Conservation (phyloP, 1,284 basidiomycete genomes). For the Thelephora terrestris region DNA sequence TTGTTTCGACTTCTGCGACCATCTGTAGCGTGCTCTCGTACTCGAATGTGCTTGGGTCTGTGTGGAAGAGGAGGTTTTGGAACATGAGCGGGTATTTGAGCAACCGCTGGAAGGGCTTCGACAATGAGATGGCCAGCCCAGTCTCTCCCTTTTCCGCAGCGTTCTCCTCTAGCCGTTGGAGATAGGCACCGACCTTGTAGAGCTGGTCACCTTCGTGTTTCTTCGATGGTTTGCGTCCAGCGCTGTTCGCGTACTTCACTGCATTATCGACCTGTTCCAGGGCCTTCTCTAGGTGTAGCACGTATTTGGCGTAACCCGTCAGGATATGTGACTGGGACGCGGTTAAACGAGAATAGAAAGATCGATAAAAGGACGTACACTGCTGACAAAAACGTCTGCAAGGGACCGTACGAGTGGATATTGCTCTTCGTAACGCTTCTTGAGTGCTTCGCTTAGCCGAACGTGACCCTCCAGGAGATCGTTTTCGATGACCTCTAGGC, state of each 20-base stretch:
- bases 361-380: slow-evolving; percentile 45
- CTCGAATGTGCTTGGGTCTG: slow-evolving; percentile 93
- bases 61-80: slow-evolving; percentile 94
- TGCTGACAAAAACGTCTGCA: slow-evolving; percentile 88
- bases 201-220: slow-evolving; percentile 72
- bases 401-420: slow-evolving; percentile 85
- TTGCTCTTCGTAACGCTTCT: slow-evolving; percentile 86
- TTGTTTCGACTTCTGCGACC: slow-evolving; percentile 94
- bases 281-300: slow-evolving; percentile 84
- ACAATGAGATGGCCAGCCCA: slow-evolving; percentile 86
- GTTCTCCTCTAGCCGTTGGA: slow-evolving; percentile 69
- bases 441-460: slow-evolving; percentile 70
- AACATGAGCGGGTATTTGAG: slow-evolving; percentile 96
- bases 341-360: slow-evolving; percentile 1
- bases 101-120: slow-evolving; percentile 94
- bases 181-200: slow-evolving; percentile 60
- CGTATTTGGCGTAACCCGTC: slow-evolving; percentile 85
- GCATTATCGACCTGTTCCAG: slow-evolving; percentile 80
- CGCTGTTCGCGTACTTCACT: slow-evolving; percentile 43
- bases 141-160: slow-evolving; percentile 86
- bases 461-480: slow-evolving; percentile 84
- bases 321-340: slow-evolving; percentile 75
- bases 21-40: slow-evolving; percentile 94
- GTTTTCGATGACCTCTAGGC: slow-evolving; percentile 75
- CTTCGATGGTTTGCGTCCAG: slow-evolving; percentile 58